Conservation (phyloP, 441 rosid genomes). For the Croton setiger region DNA sequence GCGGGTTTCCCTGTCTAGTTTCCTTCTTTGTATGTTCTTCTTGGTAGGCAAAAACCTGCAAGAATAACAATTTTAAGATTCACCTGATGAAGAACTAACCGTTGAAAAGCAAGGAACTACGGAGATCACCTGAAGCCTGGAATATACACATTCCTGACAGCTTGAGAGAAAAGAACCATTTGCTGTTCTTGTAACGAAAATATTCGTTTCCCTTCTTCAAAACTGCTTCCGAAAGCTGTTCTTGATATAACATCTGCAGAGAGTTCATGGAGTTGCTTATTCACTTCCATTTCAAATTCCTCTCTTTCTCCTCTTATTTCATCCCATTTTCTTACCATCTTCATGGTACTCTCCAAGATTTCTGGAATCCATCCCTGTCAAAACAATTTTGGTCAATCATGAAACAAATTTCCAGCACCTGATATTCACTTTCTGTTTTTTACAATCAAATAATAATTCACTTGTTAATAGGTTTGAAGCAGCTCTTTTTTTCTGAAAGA, state of each 20-base stretch:
- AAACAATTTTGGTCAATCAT: background rate
- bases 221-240: slow-evolving; percentile 78
- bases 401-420: no score
- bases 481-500: no score
- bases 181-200: slow-evolving; percentile 69
- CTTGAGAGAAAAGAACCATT: slow-evolving; percentile 46
- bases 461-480: no score
- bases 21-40: slow-evolving; percentile 69
- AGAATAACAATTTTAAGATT: background rate
- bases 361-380: slow-evolving; percentile 69
- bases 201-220: slow-evolving; percentile 69
- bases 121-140: slow-evolving; percentile 76
- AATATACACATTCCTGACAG: slow-evolving; percentile 57
- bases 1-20: slow-evolving; percentile 56
- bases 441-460: no score
- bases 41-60: slow-evolving; percentile 73
- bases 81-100: background rate
- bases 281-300: slow-evolving; percentile 63
- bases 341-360: slow-evolving; percentile 41
- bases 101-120: background rate
- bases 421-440: no score
- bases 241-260: slow-evolving; percentile 72
- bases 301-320: slow-evolving; percentile 48
- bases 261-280: slow-evolving; percentile 50
- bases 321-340: slow-evolving; percentile 67